Base-by-base conservation (phyloP, 345 rosid genomes). In the Gossypium thurberi region DNA sequence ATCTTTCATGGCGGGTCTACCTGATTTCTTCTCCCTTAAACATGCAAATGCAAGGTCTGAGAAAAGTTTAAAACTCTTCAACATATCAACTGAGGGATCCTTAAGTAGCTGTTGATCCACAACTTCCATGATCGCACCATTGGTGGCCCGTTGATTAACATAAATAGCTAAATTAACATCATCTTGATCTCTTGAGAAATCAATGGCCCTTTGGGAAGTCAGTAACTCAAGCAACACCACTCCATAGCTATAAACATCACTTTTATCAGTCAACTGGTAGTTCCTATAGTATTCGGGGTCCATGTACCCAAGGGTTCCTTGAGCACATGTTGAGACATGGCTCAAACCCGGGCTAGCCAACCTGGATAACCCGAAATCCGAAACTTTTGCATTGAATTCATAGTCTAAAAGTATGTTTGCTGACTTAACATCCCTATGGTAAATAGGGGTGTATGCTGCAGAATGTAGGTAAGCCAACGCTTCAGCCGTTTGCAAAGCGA, bases 301-400 rank as follows among this genome's bases (percentile, higher is more conserved):
- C 56, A 88, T 68, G 81, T 88, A 88, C 14, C 93, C 93, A 1
- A 88, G 57, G 9, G 93, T 86, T 17, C 90, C 93, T 33, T 85
- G 90, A 33, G 90, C 90, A 76, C 90, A 86, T 15, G 93, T 86
- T 6, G 93, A 86, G 15, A 86, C 89, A 74, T 88, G 93, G 65
- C 89, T 86, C 43, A 86, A 78, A 20, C 86, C 93, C 0, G 89
- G 88, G 11, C 15, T 59, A 71, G 93, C 93, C 55, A 86, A 74
- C 43, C 92, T 81, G 2, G 92, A 88, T 46, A 88, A 81, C 6
- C 90, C 92, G 9, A 88, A 88, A 72, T 87, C 90, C 0, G 88
- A 68, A 15, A 88, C 93, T 75, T 88, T 88, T 3, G 79, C 82
- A 14, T 82, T 80, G 77, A 79, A 80, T 0, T 86, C 81, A 8